Percentiles rank a stretch among this genome's conserved stretches.
phyloP scores from a whole-genome alignment of 768 basidiomycete species.

The Xanthoconium stramineum region DNA sequence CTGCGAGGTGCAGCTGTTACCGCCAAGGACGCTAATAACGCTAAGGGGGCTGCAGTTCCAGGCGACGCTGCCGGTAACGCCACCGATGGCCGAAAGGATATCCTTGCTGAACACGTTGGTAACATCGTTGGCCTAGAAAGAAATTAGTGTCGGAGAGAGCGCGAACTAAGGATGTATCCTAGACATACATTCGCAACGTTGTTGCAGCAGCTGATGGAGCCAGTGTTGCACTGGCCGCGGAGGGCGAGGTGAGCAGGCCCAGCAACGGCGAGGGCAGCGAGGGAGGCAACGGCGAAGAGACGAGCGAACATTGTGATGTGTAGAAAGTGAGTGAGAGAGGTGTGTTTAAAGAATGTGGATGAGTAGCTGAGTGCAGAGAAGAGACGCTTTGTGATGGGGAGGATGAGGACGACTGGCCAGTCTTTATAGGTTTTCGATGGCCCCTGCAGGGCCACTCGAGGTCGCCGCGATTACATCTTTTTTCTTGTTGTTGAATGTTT shows the following conservation, averaged over 20 bases:
- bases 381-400: not conserved
- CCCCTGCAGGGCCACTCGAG: not conserved
- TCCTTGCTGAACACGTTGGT: not conserved
- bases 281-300: conserved; percentile 11
- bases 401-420: not conserved
- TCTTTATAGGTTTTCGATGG: conserved; percentile 7
- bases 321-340: not conserved
- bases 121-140: not conserved
- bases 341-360: conserved; percentile 5
- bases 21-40: not conserved
- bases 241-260: not conserved
- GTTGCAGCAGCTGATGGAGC: conserved; percentile 14
- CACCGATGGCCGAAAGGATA: not conserved
- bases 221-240: conserved; percentile 13
- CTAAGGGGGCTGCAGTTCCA: not conserved
- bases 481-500: not conserved
- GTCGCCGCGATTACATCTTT: not conserved
- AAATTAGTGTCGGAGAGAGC: not conserved
- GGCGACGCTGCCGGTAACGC: conserved; percentile 3
- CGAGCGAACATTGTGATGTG: conserved; percentile 16
- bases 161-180: rapidly evolving
- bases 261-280: conserved; percentile 15
- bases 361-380: not conserved
- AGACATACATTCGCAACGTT: conserved; percentile 1
- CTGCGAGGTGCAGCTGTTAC: not conserved